These are phyloP conservation scores for Mortierella sp. DNA, from an alignment of 371 early-diverging fungal species.

Conservation along the genomic window DNA sequence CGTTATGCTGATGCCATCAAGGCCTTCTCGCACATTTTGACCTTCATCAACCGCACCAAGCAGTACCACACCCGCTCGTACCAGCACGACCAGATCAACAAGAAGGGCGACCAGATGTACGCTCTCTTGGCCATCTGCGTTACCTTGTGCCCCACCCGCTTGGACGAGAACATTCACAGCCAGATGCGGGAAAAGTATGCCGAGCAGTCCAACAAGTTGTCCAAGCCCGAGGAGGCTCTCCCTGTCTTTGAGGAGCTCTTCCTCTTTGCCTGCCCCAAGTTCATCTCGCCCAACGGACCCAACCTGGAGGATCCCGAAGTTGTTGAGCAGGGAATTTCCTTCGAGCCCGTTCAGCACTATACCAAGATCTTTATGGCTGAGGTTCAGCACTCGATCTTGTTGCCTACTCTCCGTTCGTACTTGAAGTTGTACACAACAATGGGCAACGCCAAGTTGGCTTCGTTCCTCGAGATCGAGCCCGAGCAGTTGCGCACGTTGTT, in stretches of 20 bases:
- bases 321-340: constrained; percentile 33
- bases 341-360: constrained; percentile 85
- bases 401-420: constrained; percentile 93
- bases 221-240: constrained; percentile 82
- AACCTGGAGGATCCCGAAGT: constrained; percentile 73
- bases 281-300: constrained; percentile 89
- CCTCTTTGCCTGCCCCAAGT: constrained; percentile 94
- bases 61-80: constrained; percentile 94
- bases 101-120: constrained; percentile 96
- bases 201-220: constrained; percentile 89
- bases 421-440: constrained; percentile 95
- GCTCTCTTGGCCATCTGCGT: constrained; percentile 93
- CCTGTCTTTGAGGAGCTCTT: constrained; percentile 90
- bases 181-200: constrained; percentile 93
- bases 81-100: constrained; percentile 93
- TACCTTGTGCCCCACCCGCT: constrained; percentile 91
- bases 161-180: constrained; percentile 94
- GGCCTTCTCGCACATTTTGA: constrained; percentile 91
- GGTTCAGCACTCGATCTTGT: constrained; percentile 86
- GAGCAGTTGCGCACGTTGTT: constrained; percentile 82
- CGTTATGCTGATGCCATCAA: constrained; percentile 96
- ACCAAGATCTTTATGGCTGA: constrained; percentile 88
- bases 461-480: constrained; percentile 87
- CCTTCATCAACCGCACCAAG: constrained; percentile 92
- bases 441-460: constrained; percentile 89